Evolutionary conservation across 805 yeast genomes (phyloP).

Genomic region (Priceomyces melissophilus): DNA sequence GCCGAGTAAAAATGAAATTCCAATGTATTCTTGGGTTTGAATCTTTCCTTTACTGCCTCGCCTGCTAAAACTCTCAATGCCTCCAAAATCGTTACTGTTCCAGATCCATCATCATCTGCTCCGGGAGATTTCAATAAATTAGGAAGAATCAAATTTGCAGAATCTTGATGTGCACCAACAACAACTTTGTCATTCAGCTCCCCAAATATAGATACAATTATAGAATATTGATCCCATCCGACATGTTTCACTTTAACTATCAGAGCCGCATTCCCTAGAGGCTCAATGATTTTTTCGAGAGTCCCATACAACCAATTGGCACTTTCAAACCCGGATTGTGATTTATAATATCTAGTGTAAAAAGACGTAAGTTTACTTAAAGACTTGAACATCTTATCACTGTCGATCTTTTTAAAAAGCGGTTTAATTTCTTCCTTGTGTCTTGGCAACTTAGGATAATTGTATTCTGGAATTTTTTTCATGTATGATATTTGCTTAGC

Average conservation of each 20-base stretch:
- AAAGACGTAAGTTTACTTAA: constrained; percentile 66
- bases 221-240: constrained; percentile 74
- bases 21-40: constrained; percentile 64
- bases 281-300: constrained; percentile 38
- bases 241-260: constrained; percentile 56
- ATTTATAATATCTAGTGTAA: constrained; percentile 72
- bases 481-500: constrained; percentile 24
- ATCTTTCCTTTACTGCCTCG: constrained; percentile 28
- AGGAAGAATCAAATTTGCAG: constrained; percentile 73
- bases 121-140: constrained; percentile 76
- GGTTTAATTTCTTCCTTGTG: constrained; percentile 37
- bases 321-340: constrained; percentile 65
- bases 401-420: constrained; percentile 44
- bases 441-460: constrained; percentile 50
- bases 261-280: constrained; percentile 21
- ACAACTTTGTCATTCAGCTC: constrained; percentile 51
- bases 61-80: constrained; percentile 61
- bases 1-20: constrained; percentile 96
- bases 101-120: constrained; percentile 93
- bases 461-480: constrained; percentile 30
- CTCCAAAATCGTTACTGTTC: constrained; percentile 75
- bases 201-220: constrained; percentile 65
- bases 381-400: constrained; percentile 45
- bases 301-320: constrained; percentile 64
- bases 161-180: constrained; percentile 88